Evolutionary conservation across 2,329 filamentous ascomycete genomes (phyloP), one percentile per base, ranked within the genome.

Genomic region (Hymenoscyphus fraxineus): DNA sequence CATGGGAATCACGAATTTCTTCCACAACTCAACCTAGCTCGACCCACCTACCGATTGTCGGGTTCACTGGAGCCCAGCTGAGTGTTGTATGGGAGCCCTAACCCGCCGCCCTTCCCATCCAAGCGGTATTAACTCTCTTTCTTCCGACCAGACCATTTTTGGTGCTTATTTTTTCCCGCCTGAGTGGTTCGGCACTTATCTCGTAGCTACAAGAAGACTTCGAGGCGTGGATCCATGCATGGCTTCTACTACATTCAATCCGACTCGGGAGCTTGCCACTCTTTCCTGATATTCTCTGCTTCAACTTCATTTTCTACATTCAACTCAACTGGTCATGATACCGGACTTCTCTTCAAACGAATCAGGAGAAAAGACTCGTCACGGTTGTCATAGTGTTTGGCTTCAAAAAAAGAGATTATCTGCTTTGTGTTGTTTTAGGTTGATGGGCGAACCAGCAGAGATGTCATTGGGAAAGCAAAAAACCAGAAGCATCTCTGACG

Each of bases 1-100:
- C 54, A 57, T 57, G 54, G 54, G 54, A 57, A 16, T 51, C 13
- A 9, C 44, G 44, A 51, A 13, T 22, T 51, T 51, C 1, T 38
- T n/a, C 13, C 13, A n/a, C 6, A 32, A 15, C 13, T 16, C 16
- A 19, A 22, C 16, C 54, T 27, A 27, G 22, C 51, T 19, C 6
- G 54, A 57, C 54, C 32, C 27, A 32, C 54, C 54, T 57, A 22
- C 22, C 54, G 32, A 57, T n/a, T 57, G 19, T 57, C 54, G 13
- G 54, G 32, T 57, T 27, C 19, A 15, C 10, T 57, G 31, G 10
- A 6, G 22, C 19, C 27, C 12, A 19, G 51, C 22, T 55, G 16
- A 55, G 10, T 55, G 51, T 10, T 31, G 12, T 5, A 6, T 22
- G 31, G 22, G 35, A 35, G 35, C 35, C 35, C 35, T 35, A 6